Evolutionary conservation across 768 basidiomycete species (phyloP).

Genomic region (Boletus rubropictus): DNA sequence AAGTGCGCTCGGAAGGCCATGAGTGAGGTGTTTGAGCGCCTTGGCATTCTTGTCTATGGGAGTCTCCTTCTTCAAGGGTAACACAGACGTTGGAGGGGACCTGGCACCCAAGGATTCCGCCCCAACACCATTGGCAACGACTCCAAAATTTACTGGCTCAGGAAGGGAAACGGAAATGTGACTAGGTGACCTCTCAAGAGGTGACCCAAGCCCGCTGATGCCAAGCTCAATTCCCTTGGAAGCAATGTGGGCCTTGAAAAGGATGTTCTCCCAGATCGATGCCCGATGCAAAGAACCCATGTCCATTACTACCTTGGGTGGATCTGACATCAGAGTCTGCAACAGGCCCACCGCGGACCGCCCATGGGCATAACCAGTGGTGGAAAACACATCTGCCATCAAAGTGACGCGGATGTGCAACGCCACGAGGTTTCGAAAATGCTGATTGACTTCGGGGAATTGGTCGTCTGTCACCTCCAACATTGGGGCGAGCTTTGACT

Average conservation of each 20-base stretch:
- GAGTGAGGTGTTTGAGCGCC: conserved; percentile 74
- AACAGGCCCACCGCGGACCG: conserved; percentile 70
- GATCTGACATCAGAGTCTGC: conserved; percentile 63
- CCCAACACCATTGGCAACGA: conserved; percentile 28
- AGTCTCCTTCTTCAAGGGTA: conserved; percentile 36
- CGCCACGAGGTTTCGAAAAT: conserved; percentile 68
- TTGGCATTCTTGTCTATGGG: conserved; percentile 61
- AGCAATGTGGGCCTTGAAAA: conserved; percentile 56
- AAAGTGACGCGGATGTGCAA: conserved; percentile 76
- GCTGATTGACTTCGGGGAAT: conserved; percentile 46
- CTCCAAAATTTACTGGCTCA: conserved; percentile 29
- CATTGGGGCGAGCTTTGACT: conserved; percentile 60
- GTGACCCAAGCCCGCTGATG: conserved; percentile 39
- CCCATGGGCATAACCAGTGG: conserved; percentile 75
- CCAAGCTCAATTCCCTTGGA: conserved; percentile 50
- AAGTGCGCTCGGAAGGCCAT: conserved; percentile 67
- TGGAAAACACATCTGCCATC: conserved; percentile 83
- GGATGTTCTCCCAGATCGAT: conserved; percentile 82
- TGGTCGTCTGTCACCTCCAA: conserved; percentile 51
- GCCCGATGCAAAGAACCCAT: conserved; percentile 79
- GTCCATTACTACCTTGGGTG: conserved; percentile 57
- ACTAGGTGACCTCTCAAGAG: conserved; percentile 45
- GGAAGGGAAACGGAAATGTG: conserved; percentile 39
- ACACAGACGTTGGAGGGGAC: conserved; percentile 21
- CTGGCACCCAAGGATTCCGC: conserved; percentile 19